phyloP scores from a whole-genome alignment of 2,329 filamentous ascomycete genomes.

The Colletotrichum eleusines region DNA sequence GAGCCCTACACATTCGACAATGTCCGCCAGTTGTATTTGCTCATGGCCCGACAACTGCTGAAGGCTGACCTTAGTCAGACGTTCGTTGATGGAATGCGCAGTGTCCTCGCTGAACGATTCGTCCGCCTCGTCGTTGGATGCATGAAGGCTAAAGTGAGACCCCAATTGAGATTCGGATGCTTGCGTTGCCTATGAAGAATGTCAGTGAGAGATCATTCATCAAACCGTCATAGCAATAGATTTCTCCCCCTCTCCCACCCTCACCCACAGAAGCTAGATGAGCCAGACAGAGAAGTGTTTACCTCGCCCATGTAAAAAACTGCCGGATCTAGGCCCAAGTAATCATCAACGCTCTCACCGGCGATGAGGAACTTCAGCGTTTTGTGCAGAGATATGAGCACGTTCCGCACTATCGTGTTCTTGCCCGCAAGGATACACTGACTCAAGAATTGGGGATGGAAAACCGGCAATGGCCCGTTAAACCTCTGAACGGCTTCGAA shows the following conservation, averaged over 20 bases:
- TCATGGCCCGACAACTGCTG: conserved; percentile 86
- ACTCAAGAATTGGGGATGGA: conserved; percentile 90
- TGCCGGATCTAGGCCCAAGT: conserved; percentile 75
- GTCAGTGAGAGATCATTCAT: conserved; percentile 1
- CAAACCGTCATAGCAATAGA: neutral
- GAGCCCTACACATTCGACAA: conserved; percentile 84
- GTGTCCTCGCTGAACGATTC: conserved; percentile 78
- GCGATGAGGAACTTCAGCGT: conserved; percentile 86
- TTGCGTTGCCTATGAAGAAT: neutral
- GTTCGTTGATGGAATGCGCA: conserved; percentile 78
- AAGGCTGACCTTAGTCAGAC: conserved; percentile 79
- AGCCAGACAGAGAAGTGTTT: conserved; percentile 38
- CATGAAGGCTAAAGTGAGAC: conserved; percentile 53
- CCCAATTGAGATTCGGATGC: conserved; percentile 49
- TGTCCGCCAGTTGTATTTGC: conserved; percentile 87
- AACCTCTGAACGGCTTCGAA: conserved; percentile 86
- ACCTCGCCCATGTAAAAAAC: conserved; percentile 64
- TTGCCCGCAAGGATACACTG: conserved; percentile 90
- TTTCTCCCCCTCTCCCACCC: too few relatives aligned
- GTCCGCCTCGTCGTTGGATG: conserved; percentile 63
- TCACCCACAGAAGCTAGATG: neutral
- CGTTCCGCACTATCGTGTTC: conserved; percentile 74
- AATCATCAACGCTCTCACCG: conserved; percentile 83
- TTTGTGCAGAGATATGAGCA: conserved; percentile 79
- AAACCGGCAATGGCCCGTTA: conserved; percentile 89